Percentiles rank a stretch among this genome's conserved stretches.
These are phyloP conservation scores for Didymella exigua DNA, from an alignment of 2,329 filamentous ascomycete genomes.

Conservation along the genomic window DNA sequence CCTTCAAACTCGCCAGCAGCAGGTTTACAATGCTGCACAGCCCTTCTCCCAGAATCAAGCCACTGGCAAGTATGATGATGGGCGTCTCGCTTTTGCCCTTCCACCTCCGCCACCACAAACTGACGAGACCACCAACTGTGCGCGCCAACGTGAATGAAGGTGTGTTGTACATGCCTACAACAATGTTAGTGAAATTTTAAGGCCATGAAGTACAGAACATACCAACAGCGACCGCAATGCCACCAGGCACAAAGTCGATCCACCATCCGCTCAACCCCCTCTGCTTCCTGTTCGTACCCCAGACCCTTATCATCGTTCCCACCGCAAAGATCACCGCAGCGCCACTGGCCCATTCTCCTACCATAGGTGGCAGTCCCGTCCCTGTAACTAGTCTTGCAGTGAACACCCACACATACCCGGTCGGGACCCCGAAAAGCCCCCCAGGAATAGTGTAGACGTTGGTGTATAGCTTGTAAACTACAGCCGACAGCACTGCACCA, in stretches of 20 bases:
- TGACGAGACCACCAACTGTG: conserved; percentile 70
- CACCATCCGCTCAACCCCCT: conserved; percentile 57
- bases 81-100: conserved; percentile 66
- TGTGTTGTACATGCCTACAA: conserved; percentile 89
- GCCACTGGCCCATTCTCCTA: conserved; percentile 76
- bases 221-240: conserved; percentile 94
- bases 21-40: conserved; percentile 66
- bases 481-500: conserved; percentile 83
- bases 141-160: conserved; percentile 93
- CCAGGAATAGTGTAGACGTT: conserved; percentile 88
- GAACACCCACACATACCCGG: conserved; percentile 96
- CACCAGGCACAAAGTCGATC: conserved; percentile 81
- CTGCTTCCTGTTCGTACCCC: conserved; percentile 39
- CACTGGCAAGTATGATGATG: conserved; percentile 86
- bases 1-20: conserved; percentile 66
- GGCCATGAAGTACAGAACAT: conserved; percentile 38
- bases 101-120: conserved; percentile 25
- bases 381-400: conserved; percentile 93
- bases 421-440: conserved; percentile 89
- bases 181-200: conserved; percentile 4
- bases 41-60: conserved; percentile 71
- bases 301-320: conserved; percentile 70
- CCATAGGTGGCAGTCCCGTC: conserved; percentile 82
- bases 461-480: conserved; percentile 89
- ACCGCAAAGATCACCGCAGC: conserved; percentile 76